Evolutionary conservation across 139 green algal genomes (phyloP).

Genomic region (Tetradesmus obliquus): DNA sequence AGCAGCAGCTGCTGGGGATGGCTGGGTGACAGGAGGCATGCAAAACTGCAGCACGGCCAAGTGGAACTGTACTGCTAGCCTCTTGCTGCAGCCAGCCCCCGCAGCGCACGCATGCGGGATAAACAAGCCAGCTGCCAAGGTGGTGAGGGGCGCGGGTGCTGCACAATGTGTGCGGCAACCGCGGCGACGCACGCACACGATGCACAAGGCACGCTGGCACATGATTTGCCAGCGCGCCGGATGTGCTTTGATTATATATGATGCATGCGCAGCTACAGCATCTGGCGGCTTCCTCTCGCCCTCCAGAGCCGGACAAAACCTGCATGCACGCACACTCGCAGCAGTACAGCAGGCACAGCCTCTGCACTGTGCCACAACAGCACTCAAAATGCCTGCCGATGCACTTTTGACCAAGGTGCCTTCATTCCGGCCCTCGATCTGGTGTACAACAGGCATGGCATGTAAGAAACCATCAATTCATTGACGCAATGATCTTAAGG

Average conservation of each 20-base stretch:
- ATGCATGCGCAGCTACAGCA: neutral
- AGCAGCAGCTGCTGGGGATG: neutral
- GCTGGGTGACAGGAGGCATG: neutral
- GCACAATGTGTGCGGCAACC: neutral
- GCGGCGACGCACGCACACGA: neutral
- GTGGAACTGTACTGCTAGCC: neutral
- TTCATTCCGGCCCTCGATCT: neutral
- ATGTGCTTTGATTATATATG: neutral
- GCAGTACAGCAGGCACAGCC: neutral
- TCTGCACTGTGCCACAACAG: neutral
- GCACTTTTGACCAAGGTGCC: neutral
- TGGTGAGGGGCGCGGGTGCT: neutral
- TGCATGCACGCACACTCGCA: neutral
- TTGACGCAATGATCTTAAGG: neutral
- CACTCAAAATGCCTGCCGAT: neutral
- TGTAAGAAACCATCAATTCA: neutral
- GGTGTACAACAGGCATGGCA: neutral
- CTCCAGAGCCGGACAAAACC: neutral
- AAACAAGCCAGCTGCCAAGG: neutral
- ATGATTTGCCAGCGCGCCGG: neutral
- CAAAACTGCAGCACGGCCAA: neutral
- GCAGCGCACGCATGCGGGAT: neutral
- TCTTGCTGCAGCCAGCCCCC: neutral
- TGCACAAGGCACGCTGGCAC: neutral
- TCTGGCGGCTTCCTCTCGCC: neutral